Evolutionary conservation across 495 filamentous ascomycete genomes (phyloP).

Genomic region (Apiosordaria backusii): DNA sequence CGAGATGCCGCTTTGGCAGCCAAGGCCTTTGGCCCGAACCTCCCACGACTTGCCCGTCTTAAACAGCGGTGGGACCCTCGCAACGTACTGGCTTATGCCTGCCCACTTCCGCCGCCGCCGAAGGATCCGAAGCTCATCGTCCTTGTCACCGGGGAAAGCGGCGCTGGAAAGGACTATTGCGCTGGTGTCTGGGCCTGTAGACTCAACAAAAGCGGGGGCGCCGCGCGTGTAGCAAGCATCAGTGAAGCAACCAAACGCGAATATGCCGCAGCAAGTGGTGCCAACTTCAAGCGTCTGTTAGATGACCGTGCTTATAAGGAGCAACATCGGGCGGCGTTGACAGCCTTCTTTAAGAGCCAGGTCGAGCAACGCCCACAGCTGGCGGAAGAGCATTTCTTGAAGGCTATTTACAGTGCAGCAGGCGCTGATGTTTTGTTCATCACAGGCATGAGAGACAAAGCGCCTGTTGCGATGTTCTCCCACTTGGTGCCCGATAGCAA

Average conservation of each 20-base stretch:
- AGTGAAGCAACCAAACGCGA: constrained; percentile 58
- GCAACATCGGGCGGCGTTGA: constrained; percentile 54
- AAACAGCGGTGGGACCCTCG: constrained; percentile 51
- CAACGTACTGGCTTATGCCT: constrained; percentile 54
- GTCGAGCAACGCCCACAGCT: constrained; percentile 45
- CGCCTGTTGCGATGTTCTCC: constrained; percentile 53
- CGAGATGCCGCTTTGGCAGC: constrained; percentile 51
- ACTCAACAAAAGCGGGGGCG: constrained; percentile 38
- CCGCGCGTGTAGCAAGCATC: constrained; percentile 52
- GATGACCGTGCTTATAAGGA: constrained; percentile 59
- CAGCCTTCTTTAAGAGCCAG: constrained; percentile 52
- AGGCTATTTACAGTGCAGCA: constrained; percentile 41
- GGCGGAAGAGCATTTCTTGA: constrained; percentile 54
- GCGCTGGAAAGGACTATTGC: constrained; percentile 61
- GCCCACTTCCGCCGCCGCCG: constrained; percentile 45
- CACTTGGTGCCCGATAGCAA: constrained; percentile 55
- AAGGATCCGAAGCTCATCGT: constrained; percentile 51
- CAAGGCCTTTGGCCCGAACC: constrained; percentile 57
- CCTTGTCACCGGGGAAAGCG: constrained; percentile 57
- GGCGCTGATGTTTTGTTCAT: constrained; percentile 58
- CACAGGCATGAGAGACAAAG: constrained; percentile 64
- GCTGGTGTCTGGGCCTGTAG: constrained; percentile 51
- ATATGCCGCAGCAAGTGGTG: constrained; percentile 53
- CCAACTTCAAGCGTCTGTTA: constrained; percentile 49
- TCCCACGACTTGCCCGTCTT: constrained; percentile 48